These are phyloP conservation scores for Lactifluus echinatus DNA, from an alignment of 768 basidiomycete genomes.

Conservation along the genomic window DNA sequence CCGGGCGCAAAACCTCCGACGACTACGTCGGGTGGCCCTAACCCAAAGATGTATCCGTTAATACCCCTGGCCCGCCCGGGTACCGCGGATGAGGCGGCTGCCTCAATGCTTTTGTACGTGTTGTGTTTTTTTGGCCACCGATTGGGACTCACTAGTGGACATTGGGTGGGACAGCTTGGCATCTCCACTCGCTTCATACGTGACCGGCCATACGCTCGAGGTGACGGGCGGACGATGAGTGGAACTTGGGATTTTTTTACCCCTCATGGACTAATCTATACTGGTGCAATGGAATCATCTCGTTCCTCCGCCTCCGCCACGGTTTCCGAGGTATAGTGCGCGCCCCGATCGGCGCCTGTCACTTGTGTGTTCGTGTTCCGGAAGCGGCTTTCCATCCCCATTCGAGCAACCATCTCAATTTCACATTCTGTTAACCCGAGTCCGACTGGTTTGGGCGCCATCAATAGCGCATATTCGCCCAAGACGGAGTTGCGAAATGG, in stretches of 20 bases:
- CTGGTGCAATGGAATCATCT: constrained; percentile 7
- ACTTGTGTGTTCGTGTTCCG: neutral
- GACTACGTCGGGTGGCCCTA: constrained; percentile 28
- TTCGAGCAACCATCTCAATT: constrained; percentile 46
- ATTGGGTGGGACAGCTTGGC: constrained; percentile 43
- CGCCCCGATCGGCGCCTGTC: constrained; percentile 10
- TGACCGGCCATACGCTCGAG: constrained; percentile 76
- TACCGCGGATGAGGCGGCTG: constrained; percentile 68
- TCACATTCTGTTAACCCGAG: constrained; percentile 56
- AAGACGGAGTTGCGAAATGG: constrained; percentile 67
- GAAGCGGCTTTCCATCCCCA: constrained; percentile 46
- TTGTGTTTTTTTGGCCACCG: neutral
- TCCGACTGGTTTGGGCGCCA: constrained; percentile 64
- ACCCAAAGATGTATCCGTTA: constrained; percentile 32
- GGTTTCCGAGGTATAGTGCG: neutral
- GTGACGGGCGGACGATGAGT: constrained; percentile 57
- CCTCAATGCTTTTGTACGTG: constrained; percentile 69
- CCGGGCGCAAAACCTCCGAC: constrained; percentile 42
- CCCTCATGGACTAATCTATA: constrained; percentile 5
- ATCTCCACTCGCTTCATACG: constrained; percentile 71
- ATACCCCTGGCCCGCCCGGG: constrained; percentile 66
- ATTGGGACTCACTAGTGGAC: constrained; percentile 9
- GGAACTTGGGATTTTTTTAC: constrained; percentile 5
- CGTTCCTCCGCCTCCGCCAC: neutral
- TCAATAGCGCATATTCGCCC: constrained; percentile 71